Evolutionary conservation across 108 stramenopile species (phyloP), one percentile per base, ranked within the genome.

Genomic region (Nitzschia putrida): DNA sequence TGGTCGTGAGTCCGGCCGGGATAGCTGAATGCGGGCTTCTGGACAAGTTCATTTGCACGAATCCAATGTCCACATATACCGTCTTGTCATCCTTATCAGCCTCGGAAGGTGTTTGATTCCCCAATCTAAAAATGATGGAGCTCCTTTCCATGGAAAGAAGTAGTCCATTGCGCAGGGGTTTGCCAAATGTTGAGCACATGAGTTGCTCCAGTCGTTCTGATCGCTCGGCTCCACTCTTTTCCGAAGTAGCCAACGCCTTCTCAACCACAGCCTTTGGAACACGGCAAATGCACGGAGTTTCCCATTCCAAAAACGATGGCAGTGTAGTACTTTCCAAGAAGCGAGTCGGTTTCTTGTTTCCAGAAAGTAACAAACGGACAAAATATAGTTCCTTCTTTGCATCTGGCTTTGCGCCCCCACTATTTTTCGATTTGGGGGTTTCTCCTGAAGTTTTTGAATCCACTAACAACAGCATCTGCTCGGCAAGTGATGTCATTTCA

Each of bases 251-350:
- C 0, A 60, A 44, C 55, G 83, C 88, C 26, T 37, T 53, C 38
- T 66, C 49, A 0, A 92, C 61, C 12, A 78, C 53, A 25, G 45
- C 53, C 25, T 76, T 63, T 11, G 89, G 75, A 18, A 92, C 86
- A 13, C 93, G 85, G 60, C 90, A 92, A 26, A 95, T 85, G 69
- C 85, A 85, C 20, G 89, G 78, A 7, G 41, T 65, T 39, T 84
- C 71, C 90, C 91, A 92, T 54, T 90, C 93, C 43, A 90, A 64
- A 73, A 84, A 95, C 29, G 89, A 88, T 53, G 93, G 93, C 54
- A 95, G 75, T 23, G 91, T 80, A 41, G 91, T 95, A 50, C 91
- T 92, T 73, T 95, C 93, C 59, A 79, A 63, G 61, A 95, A 90
- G 44, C 91, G 73, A 20, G 57, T 56, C 16, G 88, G 84, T 61